These are phyloP conservation scores for Eutrema yunnanense DNA, from an alignment of 345 rosid species.

Conservation along the genomic window DNA sequence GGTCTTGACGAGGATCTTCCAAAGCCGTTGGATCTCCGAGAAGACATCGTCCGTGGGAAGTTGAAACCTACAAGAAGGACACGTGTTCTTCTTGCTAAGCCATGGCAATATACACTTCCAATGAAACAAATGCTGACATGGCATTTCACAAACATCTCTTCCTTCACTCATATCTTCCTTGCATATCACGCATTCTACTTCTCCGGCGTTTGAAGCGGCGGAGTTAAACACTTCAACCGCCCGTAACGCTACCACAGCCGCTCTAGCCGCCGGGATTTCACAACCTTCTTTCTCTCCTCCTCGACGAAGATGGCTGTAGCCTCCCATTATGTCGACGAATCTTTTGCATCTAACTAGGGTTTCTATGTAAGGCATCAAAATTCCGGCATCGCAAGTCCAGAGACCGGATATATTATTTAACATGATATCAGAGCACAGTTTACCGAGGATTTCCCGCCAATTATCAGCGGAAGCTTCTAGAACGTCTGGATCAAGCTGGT, in stretches of 20 bases:
- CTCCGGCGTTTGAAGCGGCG: constrained; percentile 26
- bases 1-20: constrained; percentile 46
- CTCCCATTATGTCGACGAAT: constrained; percentile 45
- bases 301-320: constrained; percentile 12
- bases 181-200: constrained; percentile 60
- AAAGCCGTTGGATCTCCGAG: constrained; percentile 78
- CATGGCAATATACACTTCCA: constrained; percentile 89
- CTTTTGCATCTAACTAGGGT: constrained; percentile 55
- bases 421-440: constrained; percentile 27
- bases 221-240: constrained; percentile 38
- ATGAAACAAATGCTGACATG: constrained; percentile 83
- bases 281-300: constrained; percentile 32
- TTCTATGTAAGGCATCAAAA: constrained; percentile 59
- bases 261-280: constrained; percentile 52
- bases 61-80: constrained; percentile 86
- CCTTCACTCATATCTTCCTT: constrained; percentile 80
- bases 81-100: constrained; percentile 74
- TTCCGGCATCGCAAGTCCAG: constrained; percentile 48
- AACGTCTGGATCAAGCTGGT: constrained; percentile 50
- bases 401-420: constrained; percentile 36
- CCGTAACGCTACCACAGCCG: constrained; percentile 60
- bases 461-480: constrained; percentile 37
- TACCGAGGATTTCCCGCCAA: constrained; percentile 51
- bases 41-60: constrained; percentile 79
- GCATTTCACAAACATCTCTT: constrained; percentile 75